Conservation (phyloP, 2,329 filamentous ascomycete species). For the Verticillium isaacii region DNA sequence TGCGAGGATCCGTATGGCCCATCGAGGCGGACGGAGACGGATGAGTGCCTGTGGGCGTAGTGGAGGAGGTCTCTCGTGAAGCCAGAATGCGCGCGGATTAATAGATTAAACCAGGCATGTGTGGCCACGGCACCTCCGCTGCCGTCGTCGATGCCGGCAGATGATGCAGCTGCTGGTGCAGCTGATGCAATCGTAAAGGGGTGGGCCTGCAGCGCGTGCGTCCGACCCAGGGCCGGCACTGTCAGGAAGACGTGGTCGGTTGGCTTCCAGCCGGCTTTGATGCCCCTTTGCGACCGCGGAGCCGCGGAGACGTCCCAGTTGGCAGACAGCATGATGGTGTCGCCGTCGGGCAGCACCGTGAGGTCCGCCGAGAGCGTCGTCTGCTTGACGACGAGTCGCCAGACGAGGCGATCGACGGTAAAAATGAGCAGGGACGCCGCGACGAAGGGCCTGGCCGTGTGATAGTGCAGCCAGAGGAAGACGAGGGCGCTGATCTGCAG, state of each 20-base stretch:
- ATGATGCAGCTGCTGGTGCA: conserved; percentile 41
- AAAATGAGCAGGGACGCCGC: conserved; percentile 50
- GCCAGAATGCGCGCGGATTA: conserved; percentile 55
- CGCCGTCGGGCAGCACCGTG: conserved; percentile 48
- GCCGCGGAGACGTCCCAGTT: conserved; percentile 25
- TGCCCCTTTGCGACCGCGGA: conserved; percentile 17
- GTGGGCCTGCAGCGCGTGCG: conserved; percentile 54
- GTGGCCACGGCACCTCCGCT: conserved; percentile 13
- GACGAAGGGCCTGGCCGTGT: conserved; percentile 47
- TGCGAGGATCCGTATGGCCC: conserved; percentile 59
- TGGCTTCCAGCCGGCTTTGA: conserved; percentile 50
- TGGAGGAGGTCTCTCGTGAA: conserved; percentile 53
- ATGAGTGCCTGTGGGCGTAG: conserved; percentile 39
- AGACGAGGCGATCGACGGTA: conserved; percentile 51
- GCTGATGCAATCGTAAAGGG: conserved; percentile 64
- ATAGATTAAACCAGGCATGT: conserved; percentile 49
- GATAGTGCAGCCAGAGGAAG: conserved; percentile 58
- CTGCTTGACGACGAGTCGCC: conserved; percentile 49
- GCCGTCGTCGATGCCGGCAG: background rate
- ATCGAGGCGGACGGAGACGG: conserved; percentile 49
- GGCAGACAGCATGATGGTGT: conserved; percentile 45
- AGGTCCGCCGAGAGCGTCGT: conserved; percentile 42
- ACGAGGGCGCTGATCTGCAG: conserved; percentile 34
- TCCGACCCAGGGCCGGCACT: conserved; percentile 47
- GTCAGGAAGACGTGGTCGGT: conserved; percentile 62